These are phyloP conservation scores for Castanea crenata DNA, from an alignment of 306 rosid genomes.

Conservation along the genomic window DNA sequence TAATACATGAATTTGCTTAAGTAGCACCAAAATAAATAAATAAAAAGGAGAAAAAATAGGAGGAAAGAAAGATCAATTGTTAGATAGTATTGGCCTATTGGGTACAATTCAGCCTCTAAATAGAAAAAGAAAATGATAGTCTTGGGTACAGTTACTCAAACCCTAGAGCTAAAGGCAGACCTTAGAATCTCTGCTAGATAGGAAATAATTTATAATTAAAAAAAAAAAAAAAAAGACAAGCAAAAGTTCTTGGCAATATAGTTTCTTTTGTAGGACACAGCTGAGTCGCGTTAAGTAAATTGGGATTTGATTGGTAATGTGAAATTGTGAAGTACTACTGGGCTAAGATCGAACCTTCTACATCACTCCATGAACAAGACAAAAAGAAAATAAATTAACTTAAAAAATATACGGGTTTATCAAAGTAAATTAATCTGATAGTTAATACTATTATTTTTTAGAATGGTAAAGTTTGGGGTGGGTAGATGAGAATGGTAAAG, in stretches of 20 bases:
- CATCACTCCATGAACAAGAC: constrained; percentile 14
- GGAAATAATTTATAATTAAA: background rate
- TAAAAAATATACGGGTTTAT: background rate
- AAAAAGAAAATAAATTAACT: background rate
- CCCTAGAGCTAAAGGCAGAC: constrained; percentile 6
- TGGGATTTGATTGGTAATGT: background rate
- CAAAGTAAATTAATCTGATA: constrained; percentile 13
- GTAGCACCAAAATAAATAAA: background rate
- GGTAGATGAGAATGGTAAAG: background rate
- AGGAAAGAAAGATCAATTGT: background rate
- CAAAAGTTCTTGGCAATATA: constrained; percentile 7
- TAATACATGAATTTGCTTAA: background rate
- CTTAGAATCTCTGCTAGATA: constrained; percentile 10
- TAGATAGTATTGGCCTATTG: background rate
- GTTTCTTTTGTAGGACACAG: background rate
- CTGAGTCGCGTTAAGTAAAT: background rate
- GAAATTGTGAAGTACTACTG: background rate
- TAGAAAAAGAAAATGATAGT: background rate
- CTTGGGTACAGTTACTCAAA: background rate
- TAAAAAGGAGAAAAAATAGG: background rate
- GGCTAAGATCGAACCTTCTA: constrained; percentile 29
- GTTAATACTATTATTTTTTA: constrained; percentile 8
- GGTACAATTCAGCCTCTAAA: too few species aligned
- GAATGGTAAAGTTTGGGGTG: constrained; percentile 1
- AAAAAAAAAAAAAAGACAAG: background rate